phyloP scores from a whole-genome alignment of 1,284 basidiomycete species.

The Blastosporella zonata region DNA sequence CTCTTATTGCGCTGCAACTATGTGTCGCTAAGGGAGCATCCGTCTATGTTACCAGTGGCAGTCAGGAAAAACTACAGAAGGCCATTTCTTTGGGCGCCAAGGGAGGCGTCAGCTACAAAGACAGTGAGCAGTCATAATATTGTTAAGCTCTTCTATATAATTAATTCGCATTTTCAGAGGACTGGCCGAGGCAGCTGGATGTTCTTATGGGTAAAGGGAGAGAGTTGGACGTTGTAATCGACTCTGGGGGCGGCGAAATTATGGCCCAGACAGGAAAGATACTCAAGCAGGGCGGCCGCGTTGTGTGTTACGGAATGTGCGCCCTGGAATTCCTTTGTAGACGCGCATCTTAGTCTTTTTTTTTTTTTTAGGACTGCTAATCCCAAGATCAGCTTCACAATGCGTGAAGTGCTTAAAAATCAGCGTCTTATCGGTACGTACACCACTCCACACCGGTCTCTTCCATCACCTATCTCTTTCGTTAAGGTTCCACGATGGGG shows the following conservation, averaged over 20 bases:
- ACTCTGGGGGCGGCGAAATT: slow-evolving; percentile 80
- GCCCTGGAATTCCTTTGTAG: slow-evolving; percentile 22
- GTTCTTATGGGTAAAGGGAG: slow-evolving; percentile 44
- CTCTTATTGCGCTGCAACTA: slow-evolving; percentile 73
- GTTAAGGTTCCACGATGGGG: slow-evolving; percentile 80
- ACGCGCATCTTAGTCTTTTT: background rate
- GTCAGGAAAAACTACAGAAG: slow-evolving; percentile 63
- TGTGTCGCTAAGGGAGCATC: slow-evolving; percentile 75
- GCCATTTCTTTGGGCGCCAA: slow-evolving; percentile 73
- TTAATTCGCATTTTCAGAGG: slow-evolving; percentile 33
- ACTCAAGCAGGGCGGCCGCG: slow-evolving; percentile 67
- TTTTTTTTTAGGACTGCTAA: slow-evolving; percentile 59
- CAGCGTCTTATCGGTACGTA: slow-evolving; percentile 70
- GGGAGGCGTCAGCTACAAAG: slow-evolving; percentile 76
- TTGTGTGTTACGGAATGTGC: slow-evolving; percentile 80
- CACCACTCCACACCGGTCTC: slow-evolving; percentile 1
- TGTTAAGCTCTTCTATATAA: background rate
- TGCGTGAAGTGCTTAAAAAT: slow-evolving; percentile 80
- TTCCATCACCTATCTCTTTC: slow-evolving; percentile 5
- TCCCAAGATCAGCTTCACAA: slow-evolving; percentile 65
- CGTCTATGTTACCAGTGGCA: slow-evolving; percentile 83
- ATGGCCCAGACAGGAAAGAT: slow-evolving; percentile 53
- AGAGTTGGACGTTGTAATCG: slow-evolving; percentile 71
- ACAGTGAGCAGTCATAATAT: slow-evolving; percentile 50
- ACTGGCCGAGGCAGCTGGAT: slow-evolving; percentile 63